Percentiles rank a stretch among this genome's conserved stretches.
These are phyloP conservation scores for Thalassia testudinum DNA, from an alignment of 116 monocot genomes.

Conservation along the genomic window DNA sequence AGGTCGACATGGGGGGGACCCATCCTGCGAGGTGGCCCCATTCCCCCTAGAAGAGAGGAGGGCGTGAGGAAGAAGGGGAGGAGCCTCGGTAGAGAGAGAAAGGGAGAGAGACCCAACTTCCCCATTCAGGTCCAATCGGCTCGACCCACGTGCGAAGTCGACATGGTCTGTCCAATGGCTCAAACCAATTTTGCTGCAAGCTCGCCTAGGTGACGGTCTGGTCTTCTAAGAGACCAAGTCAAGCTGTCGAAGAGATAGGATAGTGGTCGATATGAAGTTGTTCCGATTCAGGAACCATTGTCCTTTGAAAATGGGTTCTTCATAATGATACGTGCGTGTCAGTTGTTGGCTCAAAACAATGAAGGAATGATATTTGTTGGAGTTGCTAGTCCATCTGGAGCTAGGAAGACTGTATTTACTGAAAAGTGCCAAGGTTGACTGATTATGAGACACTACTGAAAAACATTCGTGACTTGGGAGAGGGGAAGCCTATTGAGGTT, in stretches of 20 bases:
- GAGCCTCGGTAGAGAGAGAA: too few species aligned
- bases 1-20: too few species aligned
- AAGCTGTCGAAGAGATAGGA: constrained; percentile 82
- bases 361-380: constrained; percentile 90
- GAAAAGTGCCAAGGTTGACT: constrained; percentile 97
- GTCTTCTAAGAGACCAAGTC: constrained; percentile 93
- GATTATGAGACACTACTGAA: constrained; percentile 93
- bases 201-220: constrained; percentile 56
- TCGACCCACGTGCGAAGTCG: too few species aligned
- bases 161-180: too few species aligned
- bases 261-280: constrained; percentile 68
- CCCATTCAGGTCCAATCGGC: too few species aligned
- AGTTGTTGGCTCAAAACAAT: constrained; percentile 82
- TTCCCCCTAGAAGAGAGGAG: too few species aligned
- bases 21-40: too few species aligned
- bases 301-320: constrained; percentile 99
- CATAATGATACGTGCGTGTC: constrained; percentile 91
- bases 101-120: too few species aligned
- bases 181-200: constrained; percentile 31
- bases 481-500: constrained; percentile 73
- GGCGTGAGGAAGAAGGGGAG: too few species aligned
- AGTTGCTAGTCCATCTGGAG: constrained; percentile 95
- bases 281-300: constrained; percentile 60
- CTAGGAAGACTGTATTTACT: constrained; percentile 97
- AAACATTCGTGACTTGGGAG: constrained; percentile 76